Evolutionary conservation across 2,329 filamentous ascomycete species (phyloP), one percentile per base, ranked within the genome.

Genomic region (Chrysoporthe austroafricana): DNA sequence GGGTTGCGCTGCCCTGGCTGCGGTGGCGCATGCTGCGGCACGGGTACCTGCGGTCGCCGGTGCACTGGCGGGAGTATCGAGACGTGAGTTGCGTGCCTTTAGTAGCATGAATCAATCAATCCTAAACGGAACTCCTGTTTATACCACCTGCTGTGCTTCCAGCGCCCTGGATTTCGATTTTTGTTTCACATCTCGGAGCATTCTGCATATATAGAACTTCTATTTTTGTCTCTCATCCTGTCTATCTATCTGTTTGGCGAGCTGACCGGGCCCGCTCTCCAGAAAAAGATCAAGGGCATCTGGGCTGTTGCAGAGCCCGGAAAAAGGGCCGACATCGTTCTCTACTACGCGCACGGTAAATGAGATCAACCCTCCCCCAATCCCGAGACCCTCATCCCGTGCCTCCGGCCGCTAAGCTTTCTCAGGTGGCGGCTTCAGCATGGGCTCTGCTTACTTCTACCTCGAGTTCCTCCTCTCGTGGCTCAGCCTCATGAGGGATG

Each of bases 401-500:
- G n/a, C n/a, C 7, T 18, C 8, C 42, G 13, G 3, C 70, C 43
- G 13, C 48, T 54, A 50, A n/a, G 3, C 43, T 60, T 42, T 44
- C 39, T 4, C 68, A 91, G 89, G 91, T 18, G 93, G 93, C 32
- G 93, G 93, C 0, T 96, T 96, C 76, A 87, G 88, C 7, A 92
- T 96, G 89, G 93, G 93, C 3, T 93, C 91, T 14, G 83, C 86
- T 21, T 91, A 91, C 79, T 96, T 96, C 77, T 96, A 96, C 76
- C 85, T 94, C 46, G 93, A 96, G 74, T 96, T 95, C 72, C 83
- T 96, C 2, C 81, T 95, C 64, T 86, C 88, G 9, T 93, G 90
- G 90, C 80, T 92, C 14, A 82, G 84, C 56, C 79, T 93, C 21
- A 82, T 96, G 50, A 83, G 87, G 66, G 79, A 85, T 63, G 81